Evolutionary conservation across 768 basidiomycete genomes (phyloP).

Genomic region (Trametes cingulata): DNA sequence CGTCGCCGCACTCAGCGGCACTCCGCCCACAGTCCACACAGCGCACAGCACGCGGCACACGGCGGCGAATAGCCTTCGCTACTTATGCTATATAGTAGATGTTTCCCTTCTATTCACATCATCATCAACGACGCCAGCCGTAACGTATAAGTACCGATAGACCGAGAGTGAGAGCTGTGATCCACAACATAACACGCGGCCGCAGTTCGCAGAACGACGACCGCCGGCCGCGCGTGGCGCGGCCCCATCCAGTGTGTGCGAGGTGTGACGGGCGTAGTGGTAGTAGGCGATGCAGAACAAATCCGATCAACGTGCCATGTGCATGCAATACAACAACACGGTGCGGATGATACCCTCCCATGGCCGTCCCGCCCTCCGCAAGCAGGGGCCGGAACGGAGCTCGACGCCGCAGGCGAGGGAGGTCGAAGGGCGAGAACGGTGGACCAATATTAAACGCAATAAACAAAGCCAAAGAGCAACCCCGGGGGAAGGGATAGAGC

Average conservation of each 20-base stretch:
- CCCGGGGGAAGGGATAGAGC: constrained; percentile 4
- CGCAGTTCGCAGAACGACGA: constrained; percentile 20
- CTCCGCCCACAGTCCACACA: neutral
- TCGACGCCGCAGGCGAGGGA: constrained; percentile 24
- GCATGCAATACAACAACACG: constrained; percentile 24
- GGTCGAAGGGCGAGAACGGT: neutral
- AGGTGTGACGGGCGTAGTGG: too few relatives aligned
- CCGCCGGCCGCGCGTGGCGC: constrained; percentile 17
- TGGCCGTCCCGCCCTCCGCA: constrained; percentile 31
- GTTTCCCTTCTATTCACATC: constrained; percentile 3
- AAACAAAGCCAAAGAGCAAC: constrained; percentile 14
- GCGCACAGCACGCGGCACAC: neutral
- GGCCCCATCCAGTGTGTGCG: constrained; percentile 14
- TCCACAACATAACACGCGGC: constrained; percentile 8
- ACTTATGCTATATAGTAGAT: neutral
- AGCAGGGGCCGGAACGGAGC: constrained; percentile 24
- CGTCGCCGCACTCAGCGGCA: neutral
- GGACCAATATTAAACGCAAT: constrained; percentile 15
- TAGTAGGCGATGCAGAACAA: constrained; percentile 5
- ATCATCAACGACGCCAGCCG: neutral
- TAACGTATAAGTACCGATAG: constrained; percentile 7
- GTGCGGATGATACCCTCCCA: constrained; percentile 20
- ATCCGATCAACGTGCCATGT: constrained; percentile 10
- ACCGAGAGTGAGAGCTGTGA: neutral
- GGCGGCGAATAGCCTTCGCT: neutral